Base-by-base conservation (phyloP, 2,329 filamentous ascomycete species). In the Claviceps lovelessii region DNA sequence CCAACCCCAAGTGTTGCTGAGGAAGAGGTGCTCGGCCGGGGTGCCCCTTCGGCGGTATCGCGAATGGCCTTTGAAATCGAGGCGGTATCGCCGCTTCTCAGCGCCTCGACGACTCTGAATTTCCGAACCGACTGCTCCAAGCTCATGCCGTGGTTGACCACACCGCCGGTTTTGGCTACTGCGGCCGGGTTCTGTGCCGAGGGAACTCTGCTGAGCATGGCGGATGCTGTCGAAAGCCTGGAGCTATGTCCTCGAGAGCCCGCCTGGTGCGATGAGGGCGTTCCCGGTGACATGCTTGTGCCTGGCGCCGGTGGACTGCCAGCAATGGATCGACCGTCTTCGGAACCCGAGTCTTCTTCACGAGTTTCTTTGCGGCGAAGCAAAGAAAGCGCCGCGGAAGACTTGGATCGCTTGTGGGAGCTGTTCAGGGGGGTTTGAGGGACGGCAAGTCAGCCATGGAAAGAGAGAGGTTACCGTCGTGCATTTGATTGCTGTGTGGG, bases 41-140 rank as follows among this genome's bases (percentile, higher is more conserved):
- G 69, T 50, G 73, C 72, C 57, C 70, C 69, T 53, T 80, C 74
- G 56, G 73, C 69, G 45, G 78, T 80, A 57, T 90, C 86, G 57
- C 85, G 79, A 60, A 96, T 87, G 1, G 87, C 87, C 67, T 85
- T 91, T 35, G 88, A 88, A 62, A 98, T 96, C 42, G 87, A 88
- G 15, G 84, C 85, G 0, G 89, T 95, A 67, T 98, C 91, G 54
- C 93, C 93, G 67, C 81, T 93, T 60, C 91, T 82, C 60, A 98
- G 75, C 46, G 90, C 86, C 72, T 97, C 93, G 65, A 97, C 95
- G 49, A 96, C 82, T 61, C 90, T 84, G 70, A 98, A 98, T 61
- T 95, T 90, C 65, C 86, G 83, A 53, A 98, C 89, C 0, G 91
- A 96, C 69, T 95, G 90, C 67, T 98, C 90, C 56, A 98, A 86